These are phyloP conservation scores for Microcyclospora tardicrescens DNA, from an alignment of 2,329 filamentous ascomycete genomes.

Conservation along the genomic window DNA sequence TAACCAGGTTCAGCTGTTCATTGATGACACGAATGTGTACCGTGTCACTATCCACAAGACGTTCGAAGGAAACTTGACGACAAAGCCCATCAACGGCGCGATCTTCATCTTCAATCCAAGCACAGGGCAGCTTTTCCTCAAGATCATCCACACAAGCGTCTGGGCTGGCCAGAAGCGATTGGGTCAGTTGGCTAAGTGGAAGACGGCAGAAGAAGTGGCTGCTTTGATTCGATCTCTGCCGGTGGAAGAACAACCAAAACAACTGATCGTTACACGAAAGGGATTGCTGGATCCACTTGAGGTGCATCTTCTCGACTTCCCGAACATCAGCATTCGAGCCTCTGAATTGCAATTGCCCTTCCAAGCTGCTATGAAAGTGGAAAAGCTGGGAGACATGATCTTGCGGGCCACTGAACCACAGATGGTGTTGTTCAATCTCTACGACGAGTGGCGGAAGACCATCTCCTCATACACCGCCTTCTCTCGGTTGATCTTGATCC, in stretches of 20 bases:
- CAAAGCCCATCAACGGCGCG: conserved; percentile 97
- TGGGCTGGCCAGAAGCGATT: conserved; percentile 99
- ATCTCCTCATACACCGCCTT: conserved; percentile 98
- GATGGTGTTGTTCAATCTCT: conserved; percentile 98
- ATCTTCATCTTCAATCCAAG: conserved; percentile 99
- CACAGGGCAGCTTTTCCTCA: conserved; percentile 92
- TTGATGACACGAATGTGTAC: conserved; percentile 98
- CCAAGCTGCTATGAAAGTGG: conserved; percentile 99
- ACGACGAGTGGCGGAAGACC: conserved; percentile 97
- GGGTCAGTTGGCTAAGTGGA: conserved; percentile 96
- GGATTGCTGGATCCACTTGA: conserved; percentile 93
- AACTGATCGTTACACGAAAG: conserved; percentile 95
- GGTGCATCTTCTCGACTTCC: conserved; percentile 94
- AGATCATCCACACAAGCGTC: conserved; percentile 98
- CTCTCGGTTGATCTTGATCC: conserved; percentile 82
- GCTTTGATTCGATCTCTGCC: conserved; percentile 90
- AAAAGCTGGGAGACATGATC: conserved; percentile 99
- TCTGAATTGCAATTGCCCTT: conserved; percentile 95
- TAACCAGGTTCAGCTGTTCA: conserved; percentile 97
- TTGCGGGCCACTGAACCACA: conserved; percentile 95
- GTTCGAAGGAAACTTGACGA: conserved; percentile 96
- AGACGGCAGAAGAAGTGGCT: conserved; percentile 98
- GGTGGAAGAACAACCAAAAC: conserved; percentile 96
- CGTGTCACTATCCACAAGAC: conserved; percentile 99
- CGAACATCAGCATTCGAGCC: conserved; percentile 95